These are phyloP conservation scores for Carex scoparia DNA, from an alignment of 176 grass and related monocot species.

Conservation along the genomic window DNA sequence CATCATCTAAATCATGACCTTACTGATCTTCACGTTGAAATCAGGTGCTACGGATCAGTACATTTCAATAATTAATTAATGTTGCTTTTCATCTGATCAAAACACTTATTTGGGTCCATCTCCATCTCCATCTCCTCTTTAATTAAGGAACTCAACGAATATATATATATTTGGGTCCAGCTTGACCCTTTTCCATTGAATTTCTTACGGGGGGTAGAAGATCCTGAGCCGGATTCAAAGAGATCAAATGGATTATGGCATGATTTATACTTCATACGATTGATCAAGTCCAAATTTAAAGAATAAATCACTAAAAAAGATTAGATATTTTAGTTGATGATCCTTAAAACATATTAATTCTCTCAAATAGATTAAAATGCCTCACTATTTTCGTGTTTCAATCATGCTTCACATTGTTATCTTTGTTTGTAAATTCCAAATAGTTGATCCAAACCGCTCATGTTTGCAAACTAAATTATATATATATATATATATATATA, in stretches of 20 bases:
- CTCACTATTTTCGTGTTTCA: too few species aligned
- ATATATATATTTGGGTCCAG: neutral
- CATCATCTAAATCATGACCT: neutral
- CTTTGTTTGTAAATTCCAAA: too few species aligned
- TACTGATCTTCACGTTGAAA: neutral
- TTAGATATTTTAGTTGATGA: too few species aligned
- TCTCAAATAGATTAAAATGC: too few species aligned
- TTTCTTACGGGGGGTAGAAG: neutral
- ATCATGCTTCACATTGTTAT: too few species aligned
- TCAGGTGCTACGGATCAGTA: neutral
- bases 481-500: too few species aligned
- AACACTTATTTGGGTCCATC: neutral
- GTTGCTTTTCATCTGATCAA: neutral
- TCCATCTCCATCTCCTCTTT: neutral
- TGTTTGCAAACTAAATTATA: too few species aligned
- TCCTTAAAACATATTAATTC: too few species aligned
- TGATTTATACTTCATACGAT: too few species aligned
- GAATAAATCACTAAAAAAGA: too few species aligned
- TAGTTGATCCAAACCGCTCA: too few species aligned
- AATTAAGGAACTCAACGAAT: neutral
- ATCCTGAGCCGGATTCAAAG: neutral
- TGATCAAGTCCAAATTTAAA: too few species aligned
- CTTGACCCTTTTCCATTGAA: neutral
- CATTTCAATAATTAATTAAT: conserved; percentile 1
- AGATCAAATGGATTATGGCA: neutral